Conservation (phyloP, 2,329 filamentous ascomycete genomes). For the Colletotrichum horii region DNA sequence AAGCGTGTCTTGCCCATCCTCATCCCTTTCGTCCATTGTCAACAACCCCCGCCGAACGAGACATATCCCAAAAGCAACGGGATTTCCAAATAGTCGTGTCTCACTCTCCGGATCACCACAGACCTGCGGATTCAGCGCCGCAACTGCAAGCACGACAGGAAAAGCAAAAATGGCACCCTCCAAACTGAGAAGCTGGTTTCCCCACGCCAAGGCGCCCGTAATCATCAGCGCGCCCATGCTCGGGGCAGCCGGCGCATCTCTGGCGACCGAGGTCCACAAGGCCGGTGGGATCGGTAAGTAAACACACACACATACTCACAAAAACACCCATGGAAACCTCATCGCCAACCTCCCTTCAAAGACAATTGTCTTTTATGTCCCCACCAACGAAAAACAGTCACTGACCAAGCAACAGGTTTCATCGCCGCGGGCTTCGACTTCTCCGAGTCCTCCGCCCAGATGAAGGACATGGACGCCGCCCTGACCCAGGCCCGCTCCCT, state of each 20-base stretch:
- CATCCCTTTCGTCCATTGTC: not conserved
- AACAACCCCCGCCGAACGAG: not conserved
- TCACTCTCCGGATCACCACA: not conserved
- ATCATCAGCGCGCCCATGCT: constrained; percentile 42
- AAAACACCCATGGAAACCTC: not conserved
- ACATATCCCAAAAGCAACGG: not conserved
- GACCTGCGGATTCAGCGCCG: not conserved
- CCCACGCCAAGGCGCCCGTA: constrained; percentile 14
- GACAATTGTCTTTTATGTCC: not conserved
- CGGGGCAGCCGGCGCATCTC: constrained; percentile 32
- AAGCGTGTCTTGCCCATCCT: not conserved
- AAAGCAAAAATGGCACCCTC: constrained; percentile 11
- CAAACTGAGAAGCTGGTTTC: constrained; percentile 11
- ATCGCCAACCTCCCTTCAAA: not conserved
- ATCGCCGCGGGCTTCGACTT: constrained; percentile 36
- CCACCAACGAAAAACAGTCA: not conserved
- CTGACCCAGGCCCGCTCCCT: constrained; percentile 33
- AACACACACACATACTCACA: not conserved
- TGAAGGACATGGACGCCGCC: constrained; percentile 36
- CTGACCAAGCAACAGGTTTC: constrained; percentile 32
- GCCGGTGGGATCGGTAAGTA: constrained; percentile 40
- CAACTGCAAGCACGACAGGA: not conserved
- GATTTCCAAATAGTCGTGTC: not conserved
- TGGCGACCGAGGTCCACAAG: constrained; percentile 42
- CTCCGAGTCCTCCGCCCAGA: constrained; percentile 30